Percentiles rank a stretch among this genome's conserved stretches.
These are phyloP conservation scores for Neurospora sp. DNA, from an alignment of 495 filamentous ascomycete genomes.

Conservation along the genomic window DNA sequence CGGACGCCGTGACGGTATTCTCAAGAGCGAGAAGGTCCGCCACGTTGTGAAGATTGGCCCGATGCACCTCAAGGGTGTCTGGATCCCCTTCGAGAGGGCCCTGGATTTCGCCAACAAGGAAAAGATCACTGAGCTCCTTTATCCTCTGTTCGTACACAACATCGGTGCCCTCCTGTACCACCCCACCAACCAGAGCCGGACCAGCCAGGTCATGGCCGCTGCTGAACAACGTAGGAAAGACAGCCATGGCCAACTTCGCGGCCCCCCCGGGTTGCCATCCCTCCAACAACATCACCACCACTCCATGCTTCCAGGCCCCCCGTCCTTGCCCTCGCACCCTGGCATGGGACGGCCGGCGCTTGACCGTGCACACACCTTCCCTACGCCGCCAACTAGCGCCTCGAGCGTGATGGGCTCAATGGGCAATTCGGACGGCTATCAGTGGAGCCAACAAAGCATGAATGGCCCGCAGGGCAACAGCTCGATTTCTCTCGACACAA, in stretches of 20 bases:
- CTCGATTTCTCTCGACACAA: constrained; percentile 77
- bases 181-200: constrained; percentile 74
- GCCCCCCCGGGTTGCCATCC: constrained; percentile 45
- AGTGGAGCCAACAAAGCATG: constrained; percentile 64
- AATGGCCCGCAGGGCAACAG: constrained; percentile 54
- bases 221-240: constrained; percentile 59
- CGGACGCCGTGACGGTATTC: constrained; percentile 87
- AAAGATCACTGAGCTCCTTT: constrained; percentile 92
- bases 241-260: constrained; percentile 45
- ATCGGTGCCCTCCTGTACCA: constrained; percentile 92
- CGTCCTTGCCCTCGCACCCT: constrained; percentile 68
- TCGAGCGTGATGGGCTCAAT: constrained; percentile 77
- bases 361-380: constrained; percentile 81
- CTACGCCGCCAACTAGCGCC: constrained; percentile 86
- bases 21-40: constrained; percentile 94
- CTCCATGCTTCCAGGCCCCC: constrained; percentile 63
- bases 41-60: constrained; percentile 98
- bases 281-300: constrained; percentile 68
- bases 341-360: constrained; percentile 57
- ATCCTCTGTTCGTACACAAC: constrained; percentile 96
- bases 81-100: constrained; percentile 96
- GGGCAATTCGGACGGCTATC: constrained; percentile 60
- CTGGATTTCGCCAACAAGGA: constrained; percentile 99
- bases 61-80: constrained; percentile 98
- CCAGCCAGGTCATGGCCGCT: constrained; percentile 79